Evolutionary conservation across 805 yeast species (phyloP).

Genomic region (Saturnispora dispora): DNA sequence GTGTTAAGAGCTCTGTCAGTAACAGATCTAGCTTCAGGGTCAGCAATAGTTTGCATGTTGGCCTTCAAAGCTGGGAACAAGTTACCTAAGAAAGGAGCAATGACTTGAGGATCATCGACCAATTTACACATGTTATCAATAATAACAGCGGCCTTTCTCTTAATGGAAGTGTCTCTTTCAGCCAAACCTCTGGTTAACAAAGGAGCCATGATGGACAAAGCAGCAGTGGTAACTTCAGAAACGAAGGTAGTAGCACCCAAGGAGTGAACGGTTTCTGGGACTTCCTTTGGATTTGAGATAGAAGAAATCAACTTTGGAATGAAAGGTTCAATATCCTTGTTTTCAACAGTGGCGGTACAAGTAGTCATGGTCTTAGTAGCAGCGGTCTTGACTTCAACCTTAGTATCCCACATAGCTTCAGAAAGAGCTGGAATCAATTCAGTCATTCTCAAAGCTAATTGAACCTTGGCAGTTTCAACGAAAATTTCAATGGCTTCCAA

Average conservation of each 20-base stretch:
- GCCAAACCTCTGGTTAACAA: slow-evolving; percentile 98
- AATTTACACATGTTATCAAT: slow-evolving; percentile 99
- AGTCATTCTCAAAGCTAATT: slow-evolving; percentile 98
- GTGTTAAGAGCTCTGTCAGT: slow-evolving; percentile 95
- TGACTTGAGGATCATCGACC: slow-evolving; percentile 99
- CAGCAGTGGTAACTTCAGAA: slow-evolving; percentile 98
- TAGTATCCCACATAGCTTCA: slow-evolving; percentile 99
- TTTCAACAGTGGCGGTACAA: slow-evolving; percentile 95
- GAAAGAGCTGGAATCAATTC: slow-evolving; percentile 97
- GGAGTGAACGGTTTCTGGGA: slow-evolving; percentile 97
- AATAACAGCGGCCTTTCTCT: slow-evolving; percentile 99
- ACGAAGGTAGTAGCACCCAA: slow-evolving; percentile 99
- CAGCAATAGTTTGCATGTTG: slow-evolving; percentile 95
- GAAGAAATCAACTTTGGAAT: slow-evolving; percentile 96
- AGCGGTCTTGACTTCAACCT: slow-evolving; percentile 93
- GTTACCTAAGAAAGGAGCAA: slow-evolving; percentile 96
- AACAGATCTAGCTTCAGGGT: slow-evolving; percentile 99
- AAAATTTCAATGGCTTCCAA: slow-evolving; percentile 76
- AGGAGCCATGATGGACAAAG: slow-evolving; percentile 98
- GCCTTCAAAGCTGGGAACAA: slow-evolving; percentile 93
- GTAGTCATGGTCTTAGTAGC: slow-evolving; percentile 94
- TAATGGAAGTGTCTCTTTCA: slow-evolving; percentile 98
- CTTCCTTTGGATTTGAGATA: slow-evolving; percentile 94
- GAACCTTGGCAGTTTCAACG: slow-evolving; percentile 91
- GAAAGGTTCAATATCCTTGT: slow-evolving; percentile 99